These are phyloP conservation scores for Rhodotorula mucilaginosa DNA, from an alignment of 1,284 basidiomycete species.

Conservation along the genomic window DNA sequence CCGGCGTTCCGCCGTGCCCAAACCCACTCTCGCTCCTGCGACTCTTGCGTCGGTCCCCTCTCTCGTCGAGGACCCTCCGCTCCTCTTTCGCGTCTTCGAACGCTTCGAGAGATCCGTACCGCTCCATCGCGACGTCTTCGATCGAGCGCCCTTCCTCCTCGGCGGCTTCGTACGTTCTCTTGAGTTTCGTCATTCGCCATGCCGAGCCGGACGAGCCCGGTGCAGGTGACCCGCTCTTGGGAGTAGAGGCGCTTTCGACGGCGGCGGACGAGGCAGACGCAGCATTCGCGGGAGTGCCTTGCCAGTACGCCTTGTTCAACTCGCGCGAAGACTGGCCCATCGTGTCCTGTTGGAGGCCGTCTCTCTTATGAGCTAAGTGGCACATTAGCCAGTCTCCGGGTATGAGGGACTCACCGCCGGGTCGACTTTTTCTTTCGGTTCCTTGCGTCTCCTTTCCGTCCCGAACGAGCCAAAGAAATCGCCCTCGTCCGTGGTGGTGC, in stretches of 20 bases:
- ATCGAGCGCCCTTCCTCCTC: slow-evolving; percentile 67
- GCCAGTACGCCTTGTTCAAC: slow-evolving; percentile 60
- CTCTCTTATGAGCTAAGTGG: background rate
- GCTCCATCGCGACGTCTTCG: slow-evolving; percentile 81
- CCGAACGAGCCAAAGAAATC: slow-evolving; percentile 87
- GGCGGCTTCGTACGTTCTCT: slow-evolving; percentile 81
- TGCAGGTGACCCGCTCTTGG: slow-evolving; percentile 52
- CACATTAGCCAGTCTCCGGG: background rate
- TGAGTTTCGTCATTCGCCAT: slow-evolving; percentile 97
- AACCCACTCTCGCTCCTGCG: slow-evolving; percentile 44
- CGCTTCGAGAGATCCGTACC: slow-evolving; percentile 77
- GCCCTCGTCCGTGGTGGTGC: slow-evolving; percentile 42
- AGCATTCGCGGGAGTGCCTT: slow-evolving; percentile 59
- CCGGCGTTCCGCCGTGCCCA: slow-evolving; percentile 46
- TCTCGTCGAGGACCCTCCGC: slow-evolving; percentile 75
- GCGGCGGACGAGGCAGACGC: slow-evolving; percentile 55
- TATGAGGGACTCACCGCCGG: slow-evolving; percentile 50
- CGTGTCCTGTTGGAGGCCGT: slow-evolving; percentile 53
- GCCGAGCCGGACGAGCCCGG: slow-evolving; percentile 87
- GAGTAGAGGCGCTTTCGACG: slow-evolving; percentile 48
- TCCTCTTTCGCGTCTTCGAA: slow-evolving; percentile 88
- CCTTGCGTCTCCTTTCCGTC: slow-evolving; percentile 67
- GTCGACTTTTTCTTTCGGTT: slow-evolving; percentile 63
- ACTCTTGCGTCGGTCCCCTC: slow-evolving; percentile 51
- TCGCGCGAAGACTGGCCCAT: slow-evolving; percentile 59